Base-by-base conservation (phyloP, 2,329 filamentous ascomycete species). In the Phaeosphaeria sp. region DNA sequence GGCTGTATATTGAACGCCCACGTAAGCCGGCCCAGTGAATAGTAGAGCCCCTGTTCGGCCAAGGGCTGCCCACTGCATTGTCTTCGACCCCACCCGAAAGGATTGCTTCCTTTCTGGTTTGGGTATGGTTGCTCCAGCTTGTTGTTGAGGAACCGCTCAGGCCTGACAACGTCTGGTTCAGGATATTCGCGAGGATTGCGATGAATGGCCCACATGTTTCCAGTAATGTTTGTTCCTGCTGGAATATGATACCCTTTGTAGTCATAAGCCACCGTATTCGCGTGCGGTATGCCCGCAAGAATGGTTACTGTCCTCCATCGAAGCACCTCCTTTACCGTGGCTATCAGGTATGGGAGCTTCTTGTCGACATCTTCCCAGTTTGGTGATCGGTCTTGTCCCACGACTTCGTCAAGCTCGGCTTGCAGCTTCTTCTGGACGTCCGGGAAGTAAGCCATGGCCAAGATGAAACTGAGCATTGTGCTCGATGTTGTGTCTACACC, bases 401-500 rank as follows among this genome's bases (percentile, higher is more conserved):
- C 21, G n/a, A 36, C 36, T 3, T 30, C 39, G 43, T 55, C 52
- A 21, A 55, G 9, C 30, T 49, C 52, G 24, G 45, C 45, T 9
- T 55, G 52, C 18, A 33, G 33, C 21, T 49, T 55, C 20, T 22
- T 17, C 24, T 51, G 54, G 6, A 57, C 55, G 9, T 57, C 40
- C 18, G 43, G 50, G 50, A 53, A 57, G 20, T 45, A 43, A 5
- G 36, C 45, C 50, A 57, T 57, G 15, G 55, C 51, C 15, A 53
- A 39, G 21, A 57, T 57, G 45, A 42, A 49, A 13, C 25, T 44
- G 11, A 57, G 40, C 30, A 59, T 59, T 2, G 53, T 52, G 42
- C 71, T 69, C 5, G 71, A 72, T 6, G 73, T 70, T 1, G 78
- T 79, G 43, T 78, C 54, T 8, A 57, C 43, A 3, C 54, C 54